These are phyloP conservation scores for Bromus sterilis DNA, from an alignment of 176 grass and related monocot species.

Conservation along the genomic window DNA sequence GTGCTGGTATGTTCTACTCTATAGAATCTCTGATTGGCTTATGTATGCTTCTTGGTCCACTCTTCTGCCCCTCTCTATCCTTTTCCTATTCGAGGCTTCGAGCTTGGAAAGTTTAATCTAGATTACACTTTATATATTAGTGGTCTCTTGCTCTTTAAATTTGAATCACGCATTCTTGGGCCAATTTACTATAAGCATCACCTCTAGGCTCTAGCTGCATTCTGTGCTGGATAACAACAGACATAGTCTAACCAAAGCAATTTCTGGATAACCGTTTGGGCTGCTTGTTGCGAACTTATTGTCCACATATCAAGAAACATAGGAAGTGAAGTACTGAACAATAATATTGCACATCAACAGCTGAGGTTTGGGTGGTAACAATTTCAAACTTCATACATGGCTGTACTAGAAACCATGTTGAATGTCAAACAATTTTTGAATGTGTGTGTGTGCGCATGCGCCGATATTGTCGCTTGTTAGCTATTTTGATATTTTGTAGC, in stretches of 20 bases:
- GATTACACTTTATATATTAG: not conserved
- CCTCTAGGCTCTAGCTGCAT: not conserved
- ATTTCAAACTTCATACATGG: not conserved
- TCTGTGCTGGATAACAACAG: not conserved
- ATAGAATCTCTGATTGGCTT: not conserved
- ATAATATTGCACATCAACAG: too few relatives aligned
- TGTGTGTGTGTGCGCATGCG: too few relatives aligned
- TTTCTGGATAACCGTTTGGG: not conserved
- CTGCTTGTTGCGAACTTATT: not conserved
- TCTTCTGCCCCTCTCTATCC: not conserved
- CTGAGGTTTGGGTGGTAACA: not conserved
- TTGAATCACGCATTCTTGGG: not conserved
- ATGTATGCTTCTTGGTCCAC: not conserved
- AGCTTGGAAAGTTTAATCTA: not conserved
- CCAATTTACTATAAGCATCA: not conserved
- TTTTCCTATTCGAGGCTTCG: not conserved
- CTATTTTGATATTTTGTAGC: not conserved
- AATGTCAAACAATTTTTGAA: not conserved
- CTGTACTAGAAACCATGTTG: not conserved
- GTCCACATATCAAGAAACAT: not conserved
- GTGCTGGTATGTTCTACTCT: not conserved
- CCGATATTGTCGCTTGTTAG: not conserved
- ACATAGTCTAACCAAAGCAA: not conserved
- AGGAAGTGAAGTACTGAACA: not conserved
- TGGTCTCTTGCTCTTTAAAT: not conserved